Base-by-base conservation (phyloP, 179 eudicot genomes). In the Silene noctiflora region DNA sequence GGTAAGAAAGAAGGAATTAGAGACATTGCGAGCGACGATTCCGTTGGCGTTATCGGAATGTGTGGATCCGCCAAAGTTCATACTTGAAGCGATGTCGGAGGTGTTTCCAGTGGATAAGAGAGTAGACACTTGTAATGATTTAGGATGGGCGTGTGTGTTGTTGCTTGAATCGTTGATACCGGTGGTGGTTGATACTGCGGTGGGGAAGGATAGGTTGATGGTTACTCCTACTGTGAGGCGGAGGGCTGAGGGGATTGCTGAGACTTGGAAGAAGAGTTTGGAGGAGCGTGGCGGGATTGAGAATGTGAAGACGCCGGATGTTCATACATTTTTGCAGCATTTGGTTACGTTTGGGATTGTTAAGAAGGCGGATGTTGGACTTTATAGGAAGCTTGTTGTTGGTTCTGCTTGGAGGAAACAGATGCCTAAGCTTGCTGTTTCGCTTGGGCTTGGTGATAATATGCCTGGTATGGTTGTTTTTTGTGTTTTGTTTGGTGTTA, bases 351-450 rank as follows among this genome's bases (percentile, higher is more conserved):
- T 95, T 60, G 99, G 98, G 71, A 90, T 95, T 83, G 99, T 93
- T 3, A 88, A 90, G 85, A 80, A 89, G 73, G 91, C 85, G 66
- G 99, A 95, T 82, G 74, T 95, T 46, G 92, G 81, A 39, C 85
- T 95, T 77, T 95, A 95, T 67, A 80, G 96, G 82, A 91, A 89
- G 88, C 98, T 95, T 61, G 93, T 95, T 79, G 90, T 95, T 72
- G 97, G 87, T 1, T 95, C 98, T 55, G 99, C 99, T 78, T 93
- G 99, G 97, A 77, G 99, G 86, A 95, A 93, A 83, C 99, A 95
- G 85, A 95, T 93, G 99, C 99, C 99, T 11, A 95, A 90, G 80
- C 97, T 95, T 48, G 99, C 99, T 68, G 87, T 95, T 64, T 89
- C 97, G 2, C 97, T 95, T 67, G 99, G 99, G 4, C 82, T 93